Evolutionary conservation across 2,329 filamentous ascomycete species (phyloP).

Genomic region (Lizonia empirigonia): DNA sequence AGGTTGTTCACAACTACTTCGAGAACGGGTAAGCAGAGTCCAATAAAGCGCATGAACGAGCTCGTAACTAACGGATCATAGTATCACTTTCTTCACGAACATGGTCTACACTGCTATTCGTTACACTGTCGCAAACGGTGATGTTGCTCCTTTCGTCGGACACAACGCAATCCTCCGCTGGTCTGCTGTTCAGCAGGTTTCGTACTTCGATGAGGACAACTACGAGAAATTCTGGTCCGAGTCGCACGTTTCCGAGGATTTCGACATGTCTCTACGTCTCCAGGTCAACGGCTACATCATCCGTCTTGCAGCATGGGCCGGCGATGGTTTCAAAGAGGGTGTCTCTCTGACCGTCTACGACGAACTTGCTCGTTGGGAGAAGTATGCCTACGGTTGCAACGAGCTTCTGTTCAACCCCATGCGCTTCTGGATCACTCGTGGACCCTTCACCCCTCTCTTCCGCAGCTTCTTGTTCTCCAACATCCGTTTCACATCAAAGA

Average conservation of each 20-base stretch:
- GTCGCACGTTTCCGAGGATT: slow-evolving; percentile 74
- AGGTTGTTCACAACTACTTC: slow-evolving; percentile 71
- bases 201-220: slow-evolving; percentile 61
- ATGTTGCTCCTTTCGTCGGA: slow-evolving; percentile 74
- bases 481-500: slow-evolving; percentile 67
- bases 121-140: slow-evolving; percentile 71
- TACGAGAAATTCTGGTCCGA: slow-evolving; percentile 75
- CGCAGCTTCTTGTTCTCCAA: slow-evolving; percentile 63
- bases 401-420: slow-evolving; percentile 73
- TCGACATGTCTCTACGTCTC: slow-evolving; percentile 73
- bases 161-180: slow-evolving; percentile 78
- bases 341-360: slow-evolving; percentile 74
- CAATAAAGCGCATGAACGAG: not conserved
- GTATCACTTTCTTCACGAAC: slow-evolving; percentile 77
- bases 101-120: slow-evolving; percentile 74
- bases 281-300: slow-evolving; percentile 71
- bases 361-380: slow-evolving; percentile 62
- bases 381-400: slow-evolving; percentile 70
- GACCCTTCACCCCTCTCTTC: slow-evolving; percentile 69
- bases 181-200: slow-evolving; percentile 64
- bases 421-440: slow-evolving; percentile 63
- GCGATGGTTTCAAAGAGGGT: slow-evolving; percentile 72
- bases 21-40: slow-evolving; percentile 60
- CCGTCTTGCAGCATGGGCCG: slow-evolving; percentile 70
- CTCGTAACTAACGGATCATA: slow-evolving; percentile 2